Conservation (phyloP, 305 asterid genomes). For the Solanum hybrid region DNA sequence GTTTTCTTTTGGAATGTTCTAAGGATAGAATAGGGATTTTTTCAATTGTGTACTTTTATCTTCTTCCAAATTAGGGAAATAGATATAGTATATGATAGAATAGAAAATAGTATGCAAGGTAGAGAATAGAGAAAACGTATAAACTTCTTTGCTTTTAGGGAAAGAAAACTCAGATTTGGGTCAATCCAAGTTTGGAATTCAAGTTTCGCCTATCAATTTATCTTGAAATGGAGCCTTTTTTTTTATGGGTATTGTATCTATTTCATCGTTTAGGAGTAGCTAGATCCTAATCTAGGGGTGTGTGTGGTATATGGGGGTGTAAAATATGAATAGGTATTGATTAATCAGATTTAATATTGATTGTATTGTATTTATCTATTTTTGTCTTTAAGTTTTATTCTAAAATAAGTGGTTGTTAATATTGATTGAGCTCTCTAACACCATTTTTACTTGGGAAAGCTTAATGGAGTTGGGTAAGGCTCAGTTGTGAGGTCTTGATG, state of each 20-base stretch:
- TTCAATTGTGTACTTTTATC: neutral
- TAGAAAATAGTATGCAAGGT: neutral
- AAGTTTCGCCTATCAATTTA: neutral
- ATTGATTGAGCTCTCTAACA: neutral
- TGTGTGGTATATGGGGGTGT: neutral
- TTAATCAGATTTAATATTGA: too few relatives aligned
- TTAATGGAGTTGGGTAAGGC: neutral
- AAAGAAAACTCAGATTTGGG: neutral
- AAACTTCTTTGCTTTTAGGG: too few relatives aligned
- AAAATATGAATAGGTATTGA: neutral
- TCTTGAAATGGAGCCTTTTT: neutral
- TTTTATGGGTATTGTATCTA: neutral
- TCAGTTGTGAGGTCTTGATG: neutral
- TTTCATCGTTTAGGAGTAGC: neutral
- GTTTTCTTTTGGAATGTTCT: neutral
- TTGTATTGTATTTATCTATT: too few relatives aligned
- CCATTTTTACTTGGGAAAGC: neutral
- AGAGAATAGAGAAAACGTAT: neutral
- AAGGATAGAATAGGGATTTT: neutral
- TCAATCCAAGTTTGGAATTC: neutral
- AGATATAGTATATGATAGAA: neutral
- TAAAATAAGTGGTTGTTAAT: too few relatives aligned
- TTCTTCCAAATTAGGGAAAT: neutral
- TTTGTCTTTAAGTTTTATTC: too few relatives aligned
- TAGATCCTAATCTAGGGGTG: neutral